Percentiles rank a stretch among this genome's conserved stretches.
Conservation (phyloP, 805 yeast species). For the Lipomyces lipofer region DNA sequence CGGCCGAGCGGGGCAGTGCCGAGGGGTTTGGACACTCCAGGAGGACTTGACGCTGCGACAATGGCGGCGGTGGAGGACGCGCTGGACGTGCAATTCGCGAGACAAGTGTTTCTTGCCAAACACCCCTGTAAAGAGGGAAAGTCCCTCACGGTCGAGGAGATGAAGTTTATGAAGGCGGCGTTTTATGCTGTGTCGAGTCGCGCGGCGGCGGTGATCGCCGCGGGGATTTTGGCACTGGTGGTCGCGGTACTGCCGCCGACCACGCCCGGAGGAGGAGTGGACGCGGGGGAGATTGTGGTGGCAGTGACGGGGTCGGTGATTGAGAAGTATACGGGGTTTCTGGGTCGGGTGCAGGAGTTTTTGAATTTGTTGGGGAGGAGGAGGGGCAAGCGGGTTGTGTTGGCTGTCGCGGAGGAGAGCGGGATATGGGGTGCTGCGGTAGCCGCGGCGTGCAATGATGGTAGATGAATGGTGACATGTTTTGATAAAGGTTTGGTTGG, state of each 20-base stretch:
- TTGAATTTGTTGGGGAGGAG: conserved; percentile 26
- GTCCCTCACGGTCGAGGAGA: conserved; percentile 28
- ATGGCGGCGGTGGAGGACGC: conserved; percentile 36
- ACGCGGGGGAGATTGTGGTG: conserved; percentile 30
- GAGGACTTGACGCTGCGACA: conserved; percentile 33
- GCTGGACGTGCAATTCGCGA: conserved; percentile 31
- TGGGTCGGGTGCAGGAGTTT: conserved; percentile 36
- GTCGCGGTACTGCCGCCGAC: conserved; percentile 34
- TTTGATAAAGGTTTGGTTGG: too few relatives aligned
- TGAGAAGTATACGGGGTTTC: conserved; percentile 38
- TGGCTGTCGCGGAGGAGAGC: conserved; percentile 18
- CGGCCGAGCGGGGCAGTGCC: conserved; percentile 25
- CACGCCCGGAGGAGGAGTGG: conserved; percentile 19
- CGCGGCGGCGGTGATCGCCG: conserved; percentile 40
- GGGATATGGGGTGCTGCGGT: conserved; percentile 31
- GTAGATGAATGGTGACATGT: too few relatives aligned
- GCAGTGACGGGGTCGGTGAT: conserved; percentile 40
- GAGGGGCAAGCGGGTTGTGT: conserved; percentile 14
- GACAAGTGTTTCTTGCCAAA: conserved; percentile 27
- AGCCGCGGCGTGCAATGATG: conserved; percentile 29
- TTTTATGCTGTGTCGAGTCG: conserved; percentile 38
- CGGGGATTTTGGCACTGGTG: conserved; percentile 29
- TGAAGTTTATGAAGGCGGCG: conserved; percentile 33
- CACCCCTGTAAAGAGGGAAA: conserved; percentile 19
- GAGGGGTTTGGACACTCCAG: conserved; percentile 32